Percentiles rank a stretch among this genome's conserved stretches.
Evolutionary conservation across 495 filamentous ascomycete genomes (phyloP).

Genomic region (Margaritispora aquatica): DNA sequence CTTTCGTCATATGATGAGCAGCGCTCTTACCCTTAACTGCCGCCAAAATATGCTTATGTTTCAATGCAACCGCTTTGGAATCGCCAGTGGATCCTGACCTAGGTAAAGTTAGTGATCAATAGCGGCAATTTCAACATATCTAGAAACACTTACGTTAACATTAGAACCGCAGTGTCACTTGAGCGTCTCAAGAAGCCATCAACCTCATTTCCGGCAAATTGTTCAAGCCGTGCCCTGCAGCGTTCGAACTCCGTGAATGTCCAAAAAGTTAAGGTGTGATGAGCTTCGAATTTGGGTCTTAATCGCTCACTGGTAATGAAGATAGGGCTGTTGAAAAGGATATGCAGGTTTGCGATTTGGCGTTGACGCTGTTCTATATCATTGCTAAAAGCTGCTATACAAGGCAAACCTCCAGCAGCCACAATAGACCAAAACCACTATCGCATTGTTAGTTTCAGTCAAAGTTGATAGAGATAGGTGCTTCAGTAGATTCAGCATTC

Average conservation of each 20-base stretch:
- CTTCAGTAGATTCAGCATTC: no score
- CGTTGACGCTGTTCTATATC: conserved; percentile 27
- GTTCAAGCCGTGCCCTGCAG: not conserved
- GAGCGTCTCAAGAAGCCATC: not conserved
- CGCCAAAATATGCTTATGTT: conserved; percentile 38
- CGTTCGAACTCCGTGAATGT: not conserved
- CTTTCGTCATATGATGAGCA: not conserved
- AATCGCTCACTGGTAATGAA: conserved; percentile 12
- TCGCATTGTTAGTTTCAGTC: not conserved
- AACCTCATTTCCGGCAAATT: not conserved
- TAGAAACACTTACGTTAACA: no score
- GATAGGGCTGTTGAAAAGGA: conserved; percentile 3
- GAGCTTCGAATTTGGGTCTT: not conserved
- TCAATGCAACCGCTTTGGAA: conserved; percentile 45
- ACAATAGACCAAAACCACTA: conserved; percentile 41
- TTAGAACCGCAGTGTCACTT: conserved; percentile 31
- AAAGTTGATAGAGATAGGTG: no score
- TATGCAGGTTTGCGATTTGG: conserved; percentile 25
- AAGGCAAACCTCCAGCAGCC: conserved; percentile 33
- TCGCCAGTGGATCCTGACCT: conserved; percentile 52
- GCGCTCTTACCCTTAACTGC: conserved; percentile 38
- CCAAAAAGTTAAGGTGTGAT: not conserved
- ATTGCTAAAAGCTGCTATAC: conserved; percentile 33
- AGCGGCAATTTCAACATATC: no score
- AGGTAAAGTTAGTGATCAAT: no score